Base-by-base conservation (phyloP, 768 basidiomycete genomes). In the Lentinula detonsa region DNA sequence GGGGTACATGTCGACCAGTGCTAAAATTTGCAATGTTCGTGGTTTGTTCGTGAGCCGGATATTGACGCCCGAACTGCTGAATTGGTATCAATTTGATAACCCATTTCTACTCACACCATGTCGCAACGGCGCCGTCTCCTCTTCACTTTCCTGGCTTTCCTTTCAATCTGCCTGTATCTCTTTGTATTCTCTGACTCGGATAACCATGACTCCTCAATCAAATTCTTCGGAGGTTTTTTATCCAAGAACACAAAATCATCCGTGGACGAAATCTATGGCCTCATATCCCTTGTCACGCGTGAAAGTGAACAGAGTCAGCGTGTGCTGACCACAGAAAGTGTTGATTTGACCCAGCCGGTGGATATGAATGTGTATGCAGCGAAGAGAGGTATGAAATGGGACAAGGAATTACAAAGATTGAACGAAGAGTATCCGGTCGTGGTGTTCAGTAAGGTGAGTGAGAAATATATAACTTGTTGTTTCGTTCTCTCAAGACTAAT, bases 371-470 rank as follows among this genome's bases (percentile, higher is more conserved):
- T 83, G 52, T 91, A 88, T 66, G 81, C 84, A 15, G 78, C 73
- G 35, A 78, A 81, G 4, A 71, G 66, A 10, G 64, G 70, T 16
- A 62, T 78, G 23, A 74, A 81, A 49, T 86, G 82, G 84, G 60
- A 64, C 39, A 70, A 72, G 62, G 75, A 82, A 46, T 70, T 78
- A 16, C 68, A 67, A 46, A 67, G 66, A 21, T 65, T 91, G 51
- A 74, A 81, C 40, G 67, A 76, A 16, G 70, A 81, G 35, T 77
- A 82, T 65, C 91, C 91, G 2, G 72, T 93, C 6, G 76, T 93
- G 49, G 84, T 93, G 11, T 92, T 93, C 67, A 92, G 90, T 78
- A 93, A 93, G 79, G 89, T 87, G 59, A 35, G 78, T 71, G 21
- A 39, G 5, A 39, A 28, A n/a, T 23, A 5, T 46, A 33, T 5